A percentile compares a stretch with the other conserved stretches of the same genome.
Conservation (phyloP, 306 rosid genomes). For the Vigna angularis region DNA sequence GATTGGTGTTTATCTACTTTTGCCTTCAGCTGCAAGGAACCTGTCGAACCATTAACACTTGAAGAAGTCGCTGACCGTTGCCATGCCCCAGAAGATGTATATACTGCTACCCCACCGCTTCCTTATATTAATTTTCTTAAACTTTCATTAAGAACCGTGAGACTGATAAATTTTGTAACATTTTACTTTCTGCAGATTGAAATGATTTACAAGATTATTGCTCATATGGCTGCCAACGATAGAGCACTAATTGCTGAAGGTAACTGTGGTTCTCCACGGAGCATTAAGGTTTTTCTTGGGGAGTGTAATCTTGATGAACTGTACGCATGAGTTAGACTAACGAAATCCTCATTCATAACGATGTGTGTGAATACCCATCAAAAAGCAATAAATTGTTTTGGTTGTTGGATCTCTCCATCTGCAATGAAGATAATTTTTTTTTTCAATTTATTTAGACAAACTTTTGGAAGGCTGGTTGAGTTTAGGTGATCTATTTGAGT, state of each 20-base stretch:
- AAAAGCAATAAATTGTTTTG: constrained; percentile 43
- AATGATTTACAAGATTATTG: constrained; percentile 82
- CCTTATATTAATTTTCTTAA: constrained; percentile 14
- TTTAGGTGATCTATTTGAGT: constrained; percentile 32
- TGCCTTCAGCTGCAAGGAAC: constrained; percentile 59
- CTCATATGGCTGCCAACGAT: constrained; percentile 90
- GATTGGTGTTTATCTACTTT: constrained; percentile 1
- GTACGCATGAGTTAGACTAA: constrained; percentile 51
- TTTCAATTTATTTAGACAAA: neutral
- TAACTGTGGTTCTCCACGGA: constrained; percentile 80
- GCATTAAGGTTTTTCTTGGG: constrained; percentile 82
- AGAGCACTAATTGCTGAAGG: constrained; percentile 94
- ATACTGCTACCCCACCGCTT: neutral
- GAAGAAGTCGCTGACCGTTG: constrained; percentile 55
- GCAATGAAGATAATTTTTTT: constrained; percentile 16
- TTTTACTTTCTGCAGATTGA: constrained; percentile 61
- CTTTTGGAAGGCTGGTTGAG: constrained; percentile 33
- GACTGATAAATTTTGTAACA: neutral
- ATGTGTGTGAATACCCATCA: constrained; percentile 41
- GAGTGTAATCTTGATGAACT: constrained; percentile 76
- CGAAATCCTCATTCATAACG: constrained; percentile 29
- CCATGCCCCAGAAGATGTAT: constrained; percentile 80
- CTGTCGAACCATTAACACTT: constrained; percentile 51
- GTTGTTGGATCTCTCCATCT: constrained; percentile 40
- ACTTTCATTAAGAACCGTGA: neutral